These are phyloP conservation scores for Aspergillus terreus DNA, from an alignment of 2,329 filamentous ascomycete genomes.

Conservation along the genomic window DNA sequence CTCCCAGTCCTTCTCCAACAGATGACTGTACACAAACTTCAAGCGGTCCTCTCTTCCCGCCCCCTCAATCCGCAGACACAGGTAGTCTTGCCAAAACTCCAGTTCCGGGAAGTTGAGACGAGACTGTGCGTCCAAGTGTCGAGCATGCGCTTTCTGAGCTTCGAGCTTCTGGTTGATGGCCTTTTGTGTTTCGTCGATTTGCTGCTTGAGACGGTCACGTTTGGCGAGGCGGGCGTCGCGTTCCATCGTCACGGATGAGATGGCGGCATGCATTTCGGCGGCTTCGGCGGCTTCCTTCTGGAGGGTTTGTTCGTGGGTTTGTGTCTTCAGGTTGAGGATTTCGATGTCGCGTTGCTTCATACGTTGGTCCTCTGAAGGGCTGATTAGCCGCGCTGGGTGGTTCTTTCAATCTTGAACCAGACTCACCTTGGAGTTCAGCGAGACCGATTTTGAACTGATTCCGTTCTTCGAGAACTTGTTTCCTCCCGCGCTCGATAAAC, in stretches of 20 bases:
- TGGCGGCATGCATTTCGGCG: conserved; percentile 59
- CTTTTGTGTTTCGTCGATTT: conserved; percentile 51
- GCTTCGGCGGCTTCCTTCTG: conserved; percentile 60
- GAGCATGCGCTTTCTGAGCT: conserved; percentile 51
- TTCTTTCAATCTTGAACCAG: neutral
- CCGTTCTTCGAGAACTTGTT: conserved; percentile 84
- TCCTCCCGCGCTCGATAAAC: conserved; percentile 88
- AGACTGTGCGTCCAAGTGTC: conserved; percentile 75
- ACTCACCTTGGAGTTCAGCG: conserved; percentile 78
- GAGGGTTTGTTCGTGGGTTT: conserved; percentile 54
- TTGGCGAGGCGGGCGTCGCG: conserved; percentile 53
- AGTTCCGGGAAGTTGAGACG: conserved; percentile 90
- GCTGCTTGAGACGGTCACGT: conserved; percentile 53
- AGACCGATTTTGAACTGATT: conserved; percentile 91
- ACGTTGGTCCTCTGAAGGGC: conserved; percentile 72
- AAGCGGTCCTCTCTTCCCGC: conserved; percentile 78
- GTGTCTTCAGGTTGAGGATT: conserved; percentile 59
- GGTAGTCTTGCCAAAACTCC: conserved; percentile 90
- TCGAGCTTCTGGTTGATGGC: conserved; percentile 44
- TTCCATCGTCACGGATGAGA: conserved; percentile 53
- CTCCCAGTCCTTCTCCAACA: conserved; percentile 84
- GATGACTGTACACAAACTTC: conserved; percentile 83
- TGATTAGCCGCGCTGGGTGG: neutral
- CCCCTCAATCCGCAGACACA: conserved; percentile 86
- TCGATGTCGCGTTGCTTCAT: conserved; percentile 87